phyloP scores from a whole-genome alignment of 805 yeast genomes.

The Suhomyces vadensis region DNA sequence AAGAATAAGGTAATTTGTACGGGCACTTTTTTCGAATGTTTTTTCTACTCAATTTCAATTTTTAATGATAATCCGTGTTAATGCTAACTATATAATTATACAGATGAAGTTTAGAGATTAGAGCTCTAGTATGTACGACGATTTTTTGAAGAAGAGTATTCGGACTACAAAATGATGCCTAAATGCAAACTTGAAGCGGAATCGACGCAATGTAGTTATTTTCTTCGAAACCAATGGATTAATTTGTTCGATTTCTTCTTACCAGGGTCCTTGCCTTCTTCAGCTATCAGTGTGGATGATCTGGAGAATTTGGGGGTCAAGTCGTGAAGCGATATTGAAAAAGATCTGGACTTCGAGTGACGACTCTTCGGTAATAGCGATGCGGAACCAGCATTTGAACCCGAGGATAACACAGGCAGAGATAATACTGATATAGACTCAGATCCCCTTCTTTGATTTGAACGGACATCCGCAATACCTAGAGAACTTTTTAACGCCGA shows the following conservation, averaged over 20 bases:
- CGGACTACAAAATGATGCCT: neutral
- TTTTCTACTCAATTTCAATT: no score
- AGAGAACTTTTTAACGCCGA: neutral
- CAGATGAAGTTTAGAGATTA: neutral
- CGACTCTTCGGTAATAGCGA: constrained; percentile 1
- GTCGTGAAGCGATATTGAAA: constrained; percentile 21
- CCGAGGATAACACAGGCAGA: constrained; percentile 4
- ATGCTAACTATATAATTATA: constrained; percentile 1
- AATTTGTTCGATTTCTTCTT: constrained; percentile 20
- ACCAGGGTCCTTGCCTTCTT: constrained; percentile 13
- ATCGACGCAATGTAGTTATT: neutral
- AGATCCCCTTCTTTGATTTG: constrained; percentile 9
- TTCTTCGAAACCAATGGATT: constrained; percentile 27
- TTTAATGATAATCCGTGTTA: neutral
- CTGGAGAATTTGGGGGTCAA: constrained; percentile 19
- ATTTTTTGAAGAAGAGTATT: neutral
- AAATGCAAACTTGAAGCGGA: constrained; percentile 1
- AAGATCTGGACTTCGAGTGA: constrained; percentile 25
- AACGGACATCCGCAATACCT: neutral
- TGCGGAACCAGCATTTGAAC: neutral
- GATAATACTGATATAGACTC: constrained; percentile 13
- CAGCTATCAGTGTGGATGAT: constrained; percentile 6
- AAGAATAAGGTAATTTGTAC: no score
- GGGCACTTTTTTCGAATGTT: no score
- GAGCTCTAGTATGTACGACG: neutral